A percentile compares a stretch with the other conserved stretches of the same genome.
Conservation (phyloP, 495 filamentous ascomycete species). For the Penicillium desertorum region DNA sequence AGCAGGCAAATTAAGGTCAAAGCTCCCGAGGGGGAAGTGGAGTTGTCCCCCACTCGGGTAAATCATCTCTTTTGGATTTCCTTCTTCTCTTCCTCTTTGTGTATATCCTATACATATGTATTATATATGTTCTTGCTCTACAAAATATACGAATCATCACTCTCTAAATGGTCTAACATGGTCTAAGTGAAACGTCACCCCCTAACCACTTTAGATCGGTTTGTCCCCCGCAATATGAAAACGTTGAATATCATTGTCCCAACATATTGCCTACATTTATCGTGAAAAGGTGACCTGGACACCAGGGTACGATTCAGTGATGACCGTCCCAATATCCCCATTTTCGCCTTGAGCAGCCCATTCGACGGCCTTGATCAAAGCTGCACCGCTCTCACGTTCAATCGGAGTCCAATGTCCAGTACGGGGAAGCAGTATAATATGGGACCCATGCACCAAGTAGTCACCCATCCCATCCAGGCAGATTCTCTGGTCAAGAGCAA, state of each 20-base stretch:
- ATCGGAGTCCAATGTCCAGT: constrained; percentile 47
- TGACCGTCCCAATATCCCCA: constrained; percentile 33
- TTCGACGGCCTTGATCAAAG: constrained; percentile 34
- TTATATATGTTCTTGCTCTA: not conserved
- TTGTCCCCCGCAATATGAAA: constrained; percentile 2
- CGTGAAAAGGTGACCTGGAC: constrained; percentile 36
- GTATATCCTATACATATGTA: too few relatives aligned
- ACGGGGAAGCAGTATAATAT: constrained; percentile 41
- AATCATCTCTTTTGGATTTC: not conserved
- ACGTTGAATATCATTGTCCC: not conserved
- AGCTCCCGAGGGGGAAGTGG: constrained; percentile 4
- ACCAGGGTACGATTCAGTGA: constrained; percentile 32
- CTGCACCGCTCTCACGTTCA: constrained; percentile 39
- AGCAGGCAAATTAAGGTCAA: not conserved
- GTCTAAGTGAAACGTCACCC: not conserved
- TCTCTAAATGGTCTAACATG: not conserved
- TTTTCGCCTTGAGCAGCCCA: constrained; percentile 42
- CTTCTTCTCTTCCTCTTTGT: not conserved
- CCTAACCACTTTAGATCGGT: constrained; percentile 5
- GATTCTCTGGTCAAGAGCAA: constrained; percentile 37
- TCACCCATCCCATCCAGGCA: constrained; percentile 46
- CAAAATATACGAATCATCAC: not conserved
- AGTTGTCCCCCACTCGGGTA: constrained; percentile 6
- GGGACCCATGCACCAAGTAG: constrained; percentile 40
- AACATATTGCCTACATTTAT: constrained; percentile 16